Evolutionary conservation across 1,139 yeast species (phyloP).

Genomic region (Zygoascus meyerae): DNA sequence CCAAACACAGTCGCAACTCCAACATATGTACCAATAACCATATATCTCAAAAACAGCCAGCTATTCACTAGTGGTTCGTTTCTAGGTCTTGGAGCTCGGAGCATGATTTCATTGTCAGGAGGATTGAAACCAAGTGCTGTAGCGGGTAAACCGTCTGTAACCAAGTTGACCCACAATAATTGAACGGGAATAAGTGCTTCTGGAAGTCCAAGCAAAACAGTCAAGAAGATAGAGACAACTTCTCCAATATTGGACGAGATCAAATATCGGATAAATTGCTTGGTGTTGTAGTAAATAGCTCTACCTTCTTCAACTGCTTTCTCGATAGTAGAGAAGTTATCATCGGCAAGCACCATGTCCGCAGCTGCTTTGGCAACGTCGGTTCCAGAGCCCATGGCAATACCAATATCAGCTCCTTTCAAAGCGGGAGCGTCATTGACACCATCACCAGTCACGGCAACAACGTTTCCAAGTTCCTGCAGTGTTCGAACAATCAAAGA

Average conservation of each 20-base stretch:
- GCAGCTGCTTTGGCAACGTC: slow-evolving; percentile 58
- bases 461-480: slow-evolving; percentile 42
- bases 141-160: slow-evolving; percentile 36
- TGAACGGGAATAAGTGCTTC: slow-evolving; percentile 34
- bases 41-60: slow-evolving; percentile 37
- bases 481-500: slow-evolving; percentile 47
- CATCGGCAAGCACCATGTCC: slow-evolving; percentile 47
- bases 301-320: slow-evolving; percentile 50
- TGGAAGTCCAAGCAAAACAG: slow-evolving; percentile 32
- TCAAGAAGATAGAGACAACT: slow-evolving; percentile 36
- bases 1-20: slow-evolving; percentile 41
- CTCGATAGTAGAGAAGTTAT: slow-evolving; percentile 48
- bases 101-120: slow-evolving; percentile 31
- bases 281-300: slow-evolving; percentile 44
- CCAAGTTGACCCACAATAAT: slow-evolving; percentile 34
- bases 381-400: slow-evolving; percentile 43
- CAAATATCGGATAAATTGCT: slow-evolving; percentile 45
- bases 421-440: slow-evolving; percentile 41
- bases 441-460: slow-evolving; percentile 42
- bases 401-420: slow-evolving; percentile 38
- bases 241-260: slow-evolving; percentile 49
- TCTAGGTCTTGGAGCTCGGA: slow-evolving; percentile 30
- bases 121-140: slow-evolving; percentile 37
- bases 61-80: slow-evolving; percentile 37
- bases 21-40: slow-evolving; percentile 38